phyloP scores from a whole-genome alignment of 768 basidiomycete genomes.

The Scleroderma citrinum region DNA sequence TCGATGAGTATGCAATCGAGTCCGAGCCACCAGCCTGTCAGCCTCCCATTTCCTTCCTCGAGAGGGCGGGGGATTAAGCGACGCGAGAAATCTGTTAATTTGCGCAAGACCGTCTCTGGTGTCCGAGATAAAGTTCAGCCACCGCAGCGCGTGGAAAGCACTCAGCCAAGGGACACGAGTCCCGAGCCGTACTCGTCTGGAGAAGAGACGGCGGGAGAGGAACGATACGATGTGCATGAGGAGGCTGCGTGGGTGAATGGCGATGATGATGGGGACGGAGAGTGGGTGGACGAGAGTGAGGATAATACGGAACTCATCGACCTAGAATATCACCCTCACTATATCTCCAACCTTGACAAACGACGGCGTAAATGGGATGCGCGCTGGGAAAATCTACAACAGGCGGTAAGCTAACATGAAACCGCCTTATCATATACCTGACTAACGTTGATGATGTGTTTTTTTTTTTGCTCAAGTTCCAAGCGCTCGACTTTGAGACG shows the following conservation, averaged over 20 bases:
- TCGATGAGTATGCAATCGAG: constrained; percentile 52
- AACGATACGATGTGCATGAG: constrained; percentile 33
- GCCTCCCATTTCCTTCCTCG: constrained; percentile 45
- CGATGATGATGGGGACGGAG: constrained; percentile 41
- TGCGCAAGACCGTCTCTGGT: constrained; percentile 19
- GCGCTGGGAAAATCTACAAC: constrained; percentile 68
- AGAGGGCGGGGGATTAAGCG: constrained; percentile 42
- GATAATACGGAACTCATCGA: constrained; percentile 69
- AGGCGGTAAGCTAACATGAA: constrained; percentile 49
- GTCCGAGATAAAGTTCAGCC: constrained; percentile 42
- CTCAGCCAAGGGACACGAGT: constrained; percentile 76
- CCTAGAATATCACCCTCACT: constrained; percentile 71
- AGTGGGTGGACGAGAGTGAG: constrained; percentile 70
- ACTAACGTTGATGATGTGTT: background rate
- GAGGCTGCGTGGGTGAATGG: constrained; percentile 34
- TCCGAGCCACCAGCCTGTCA: constrained; percentile 28
- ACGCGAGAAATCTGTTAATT: constrained; percentile 34
- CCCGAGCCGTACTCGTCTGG: constrained; percentile 71
- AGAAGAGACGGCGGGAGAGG: constrained; percentile 76
- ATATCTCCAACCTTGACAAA: constrained; percentile 60
- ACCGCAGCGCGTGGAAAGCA: constrained; percentile 76
- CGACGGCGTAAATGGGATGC: constrained; percentile 67
- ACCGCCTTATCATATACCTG: background rate
- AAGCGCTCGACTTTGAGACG: constrained; percentile 72
- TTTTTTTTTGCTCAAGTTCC: constrained; percentile 46